Base-by-base conservation (phyloP, 441 rosid species). In the Adansonia rubrostipa region DNA sequence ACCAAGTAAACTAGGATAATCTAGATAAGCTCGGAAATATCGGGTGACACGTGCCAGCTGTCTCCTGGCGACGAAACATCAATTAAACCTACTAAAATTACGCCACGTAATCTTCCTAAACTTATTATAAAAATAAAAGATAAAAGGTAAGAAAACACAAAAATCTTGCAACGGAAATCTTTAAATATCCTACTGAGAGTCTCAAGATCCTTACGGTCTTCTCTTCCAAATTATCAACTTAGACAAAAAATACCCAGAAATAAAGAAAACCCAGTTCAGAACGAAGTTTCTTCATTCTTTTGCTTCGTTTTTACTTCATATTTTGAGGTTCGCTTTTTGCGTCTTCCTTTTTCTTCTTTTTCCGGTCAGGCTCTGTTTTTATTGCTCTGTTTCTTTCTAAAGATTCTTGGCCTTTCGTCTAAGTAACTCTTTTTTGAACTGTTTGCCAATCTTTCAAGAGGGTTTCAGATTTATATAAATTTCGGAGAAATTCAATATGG, bases 1-100 rank as follows among this genome's bases (percentile, higher is more conserved):
- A 53, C 64, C 17, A 56, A 72, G 75, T 11, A 72, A 73, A 56
- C 76, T 72, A 72, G 44, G 10, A 10, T 54, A n/a, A 71, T 9
- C 64, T 36, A 17, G 64, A 56, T 72, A 56, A 4, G 14, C 2
- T 11, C 28, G 50, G 63, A 1, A 36, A 4, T 1, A 17, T 10
- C 17, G 3, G 3, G 50, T n/a, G 48, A 71, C 63, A 54, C 63
- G 75, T 54, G n/a, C 50, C 3, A 36, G 75, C 50, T 71, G 75
- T 72, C 33, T 54, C 33, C 33, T 1, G 36, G 33, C 17, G 51
- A 17, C 64, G 63, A 54, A 53, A 9, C 63, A 54, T 19, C 50
- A 54, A 1, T 0, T 0, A 19, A 54, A 6, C 0, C 64, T 5
- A 56, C 36, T 40, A 5, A 53, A 13, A 3, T 9, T 15, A 33